phyloP scores from a whole-genome alignment of 176 grass and related monocot genomes.

The Ananas comosus region DNA sequence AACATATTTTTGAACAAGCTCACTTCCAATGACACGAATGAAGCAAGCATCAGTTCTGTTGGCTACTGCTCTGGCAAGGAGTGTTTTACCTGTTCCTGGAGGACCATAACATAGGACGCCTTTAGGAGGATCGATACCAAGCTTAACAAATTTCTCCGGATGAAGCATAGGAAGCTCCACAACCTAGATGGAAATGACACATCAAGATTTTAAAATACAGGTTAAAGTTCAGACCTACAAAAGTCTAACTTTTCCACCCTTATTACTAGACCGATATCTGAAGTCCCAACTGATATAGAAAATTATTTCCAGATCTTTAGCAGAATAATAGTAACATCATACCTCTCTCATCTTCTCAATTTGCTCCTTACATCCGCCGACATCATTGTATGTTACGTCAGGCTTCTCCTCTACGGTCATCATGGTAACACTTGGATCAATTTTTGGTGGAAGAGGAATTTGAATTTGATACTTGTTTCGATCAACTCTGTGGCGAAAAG shows the following conservation, averaged over 20 bases:
- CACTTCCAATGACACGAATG: slow-evolving; percentile 27
- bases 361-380: slow-evolving; percentile 33
- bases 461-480: slow-evolving; percentile 93
- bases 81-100: slow-evolving; percentile 29
- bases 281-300: no score
- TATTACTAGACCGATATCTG: no score
- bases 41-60: slow-evolving; percentile 32
- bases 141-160: slow-evolving; percentile 30
- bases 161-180: slow-evolving; percentile 34
- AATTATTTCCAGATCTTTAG: not conserved
- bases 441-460: slow-evolving; percentile 82
- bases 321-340: not conserved
- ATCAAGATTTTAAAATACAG: no score
- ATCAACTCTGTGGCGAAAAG: slow-evolving; percentile 50
- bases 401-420: slow-evolving; percentile 70
- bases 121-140: slow-evolving; percentile 26
- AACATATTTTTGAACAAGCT: slow-evolving; percentile 22
- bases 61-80: slow-evolving; percentile 32
- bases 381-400: slow-evolving; percentile 30
- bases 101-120: slow-evolving; percentile 33
- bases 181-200: slow-evolving; percentile 12
- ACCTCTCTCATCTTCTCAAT: slow-evolving; percentile 29
- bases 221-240: no score
- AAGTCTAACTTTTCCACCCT: no score
- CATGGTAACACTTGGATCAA: no score